Percentiles rank a stretch among this genome's conserved stretches.
phyloP scores from a whole-genome alignment of 345 rosid species.

The Mallotus nudiflorus region DNA sequence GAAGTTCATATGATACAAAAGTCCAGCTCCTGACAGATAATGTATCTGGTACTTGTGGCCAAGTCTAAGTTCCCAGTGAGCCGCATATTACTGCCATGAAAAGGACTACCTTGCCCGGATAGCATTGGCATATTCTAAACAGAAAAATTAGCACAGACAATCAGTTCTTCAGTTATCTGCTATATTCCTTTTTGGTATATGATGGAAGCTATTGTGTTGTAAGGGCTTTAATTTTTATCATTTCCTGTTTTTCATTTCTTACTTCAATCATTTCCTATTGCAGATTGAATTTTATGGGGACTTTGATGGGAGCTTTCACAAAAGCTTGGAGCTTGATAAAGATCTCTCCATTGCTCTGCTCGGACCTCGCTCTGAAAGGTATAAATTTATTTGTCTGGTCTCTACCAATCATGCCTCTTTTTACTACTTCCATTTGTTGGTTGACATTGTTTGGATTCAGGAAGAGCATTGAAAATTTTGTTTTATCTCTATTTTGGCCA shows the following conservation, averaged over 20 bases:
- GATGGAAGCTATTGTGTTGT: background rate
- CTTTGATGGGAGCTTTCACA: conserved; percentile 82
- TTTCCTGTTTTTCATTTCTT: background rate
- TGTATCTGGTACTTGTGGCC: background rate
- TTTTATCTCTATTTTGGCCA: background rate
- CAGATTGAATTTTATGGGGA: conserved; percentile 95
- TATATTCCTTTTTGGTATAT: background rate
- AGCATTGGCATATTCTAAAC: background rate
- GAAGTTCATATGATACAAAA: too few species aligned
- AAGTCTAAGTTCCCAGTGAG: background rate
- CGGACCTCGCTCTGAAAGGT: conserved; percentile 85
- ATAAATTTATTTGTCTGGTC: background rate
- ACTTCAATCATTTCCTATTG: background rate
- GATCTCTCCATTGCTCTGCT: conserved; percentile 89
- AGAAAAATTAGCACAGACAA: too few species aligned
- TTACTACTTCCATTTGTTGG: background rate
- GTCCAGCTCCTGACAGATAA: too few species aligned
- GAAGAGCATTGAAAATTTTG: background rate
- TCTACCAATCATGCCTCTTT: too few species aligned
- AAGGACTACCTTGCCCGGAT: background rate
- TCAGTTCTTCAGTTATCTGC: background rate
- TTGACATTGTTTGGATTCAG: background rate
- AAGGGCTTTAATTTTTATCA: background rate
- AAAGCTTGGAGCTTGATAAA: conserved; percentile 80
- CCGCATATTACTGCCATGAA: background rate